Evolutionary conservation across 768 basidiomycete genomes (phyloP).

Genomic region (Suillus discolor): DNA sequence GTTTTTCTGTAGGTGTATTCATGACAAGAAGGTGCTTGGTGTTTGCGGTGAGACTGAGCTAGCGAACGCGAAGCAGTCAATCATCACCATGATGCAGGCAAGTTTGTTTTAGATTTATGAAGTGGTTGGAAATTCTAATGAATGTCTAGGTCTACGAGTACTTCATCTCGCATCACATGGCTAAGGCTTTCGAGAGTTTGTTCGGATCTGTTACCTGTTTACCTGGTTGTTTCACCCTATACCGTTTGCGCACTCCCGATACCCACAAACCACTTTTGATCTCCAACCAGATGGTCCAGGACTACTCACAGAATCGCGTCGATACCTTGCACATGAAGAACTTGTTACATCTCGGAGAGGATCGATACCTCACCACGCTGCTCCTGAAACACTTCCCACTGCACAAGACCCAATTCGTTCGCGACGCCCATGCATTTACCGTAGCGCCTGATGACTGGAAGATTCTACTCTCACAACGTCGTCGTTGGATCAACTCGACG

Average conservation of each 20-base stretch:
- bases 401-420: conserved; percentile 94
- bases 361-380: conserved; percentile 96
- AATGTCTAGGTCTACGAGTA: conserved; percentile 87
- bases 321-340: conserved; percentile 99
- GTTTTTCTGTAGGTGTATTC: conserved; percentile 76
- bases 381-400: conserved; percentile 94
- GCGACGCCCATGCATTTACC: conserved; percentile 92
- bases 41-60: conserved; percentile 95
- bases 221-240: conserved; percentile 98
- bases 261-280: conserved; percentile 94
- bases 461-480: conserved; percentile 91
- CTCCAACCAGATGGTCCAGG: conserved; percentile 85
- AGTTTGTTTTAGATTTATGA: conserved; percentile 16
- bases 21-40: conserved; percentile 92
- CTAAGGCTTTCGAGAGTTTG: conserved; percentile 95
- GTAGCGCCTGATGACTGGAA: conserved; percentile 97
- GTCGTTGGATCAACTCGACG: conserved; percentile 99
- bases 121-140: not conserved
- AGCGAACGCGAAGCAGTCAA: conserved; percentile 91
- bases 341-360: conserved; percentile 94
- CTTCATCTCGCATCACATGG: conserved; percentile 98
- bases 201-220: conserved; percentile 99
- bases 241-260: conserved; percentile 92
- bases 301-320: conserved; percentile 95
- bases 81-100: conserved; percentile 97